Base-by-base conservation (phyloP, 495 filamentous ascomycete genomes). In the Bryoglossum gracile region DNA sequence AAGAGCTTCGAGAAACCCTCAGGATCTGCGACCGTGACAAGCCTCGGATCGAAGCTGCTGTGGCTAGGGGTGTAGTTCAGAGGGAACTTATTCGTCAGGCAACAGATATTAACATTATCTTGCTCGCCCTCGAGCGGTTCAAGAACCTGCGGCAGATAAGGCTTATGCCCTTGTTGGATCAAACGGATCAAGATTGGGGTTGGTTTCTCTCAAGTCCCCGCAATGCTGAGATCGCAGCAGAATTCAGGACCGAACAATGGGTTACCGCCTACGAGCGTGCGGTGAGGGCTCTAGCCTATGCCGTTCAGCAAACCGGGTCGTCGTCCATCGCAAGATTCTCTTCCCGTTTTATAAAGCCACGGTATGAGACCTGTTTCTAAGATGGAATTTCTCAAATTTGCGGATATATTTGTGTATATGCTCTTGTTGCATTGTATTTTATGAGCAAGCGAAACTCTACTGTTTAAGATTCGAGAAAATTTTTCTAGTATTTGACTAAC, bases 311-410 rank as follows among this genome's bases (percentile, higher is more conserved):
- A 11, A 76, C 78, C 2, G 61, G 70, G 35, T 80, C 77, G 26
- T 69, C 66, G n/a, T 72, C 72, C 30, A 67, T 75, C 30, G 21
- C 18, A 4, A 70, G 75, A 17, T 83, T 86, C 55, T 77, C 77
- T 1, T 77, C 72, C 8, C 82, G 82, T 4, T 81, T 82, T 59
- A 71, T 85, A 56, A 79, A 77, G 56, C 78, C 80, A n/a, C n/a
- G n/a, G n/a, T n/a, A n/a, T n/a, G n/a, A n/a, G n/a, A n/a, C n/a
- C n/a, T n/a, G n/a, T n/a, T n/a, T n/a, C n/a, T n/a, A n/a, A n/a
- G n/a, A n/a, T n/a, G n/a, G n/a, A n/a, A n/a, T n/a, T n/a, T n/a
- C n/a, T n/a, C n/a, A n/a, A n/a, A n/a, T n/a, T n/a, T n/a, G n/a
- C n/a, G n/a, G n/a, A n/a, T n/a, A n/a, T n/a, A n/a, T n/a, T n/a